Base-by-base conservation (phyloP, 352 stramenopile species). In the Globisporangium middletonii region DNA sequence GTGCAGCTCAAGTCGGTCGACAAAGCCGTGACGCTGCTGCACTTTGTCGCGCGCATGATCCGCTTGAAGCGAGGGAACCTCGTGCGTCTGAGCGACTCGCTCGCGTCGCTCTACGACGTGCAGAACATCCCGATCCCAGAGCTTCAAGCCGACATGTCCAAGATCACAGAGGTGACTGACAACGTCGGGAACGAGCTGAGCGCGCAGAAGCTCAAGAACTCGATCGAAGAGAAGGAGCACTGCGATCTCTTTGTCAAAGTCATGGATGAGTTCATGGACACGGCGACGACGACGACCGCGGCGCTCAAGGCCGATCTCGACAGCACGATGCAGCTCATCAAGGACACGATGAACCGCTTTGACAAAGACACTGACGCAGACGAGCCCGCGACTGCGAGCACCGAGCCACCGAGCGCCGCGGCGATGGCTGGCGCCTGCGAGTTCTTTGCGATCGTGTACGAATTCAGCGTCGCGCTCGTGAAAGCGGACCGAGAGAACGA, bases 401-500 rank as follows among this genome's bases (percentile, higher is more conserved):
- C 53, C 13, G 65, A 50, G 0, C 55, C 59, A 9, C 53, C 72
- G 3, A 73, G 50, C 30, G 49, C 75, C 16, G 62, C 71, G 13
- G 55, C 67, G 11, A 69, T 80, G 47, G 48, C 71, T 8, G 68
- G 75, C 3, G 79, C 79, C 4, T 65, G 72, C 0, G 77, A 85
- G 54, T 89, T 92, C 60, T 89, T 92, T 57, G 75, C 55, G 38
- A 80, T 66, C 1, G 78, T 92, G 48, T 88, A 92, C 57, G 81
- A 92, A 43, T 92, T 92, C 48, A 89, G 73, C n/a, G 73, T 86
- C n/a, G 76, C 77, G 13, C 62, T 92, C 2, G 83, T 59, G 47
- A 92, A 89, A 66, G 78, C 77, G 0, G 81, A 89, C 37, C 81
- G 81, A 2, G 81, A 89, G 58, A 92, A 92, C 37, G 81, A 92